Evolutionary conservation across 2,329 filamentous ascomycete species (phyloP).

Genomic region (Shiraia bambusicola): DNA sequence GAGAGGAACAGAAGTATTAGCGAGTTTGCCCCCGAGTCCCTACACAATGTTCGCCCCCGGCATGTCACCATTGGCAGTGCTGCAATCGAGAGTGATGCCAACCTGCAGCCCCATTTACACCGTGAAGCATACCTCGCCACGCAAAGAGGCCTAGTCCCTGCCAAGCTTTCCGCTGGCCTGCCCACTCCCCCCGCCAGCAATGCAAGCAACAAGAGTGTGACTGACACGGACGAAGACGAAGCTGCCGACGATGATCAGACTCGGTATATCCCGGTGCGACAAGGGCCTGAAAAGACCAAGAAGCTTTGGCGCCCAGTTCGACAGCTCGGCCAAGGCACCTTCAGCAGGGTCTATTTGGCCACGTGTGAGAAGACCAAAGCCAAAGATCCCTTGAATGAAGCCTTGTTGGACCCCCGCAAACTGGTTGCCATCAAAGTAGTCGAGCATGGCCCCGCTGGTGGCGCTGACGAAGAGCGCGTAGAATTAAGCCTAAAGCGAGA

Average conservation of each 20-base stretch:
- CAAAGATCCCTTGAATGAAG: conserved; percentile 49
- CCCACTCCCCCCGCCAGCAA: conserved; percentile 78
- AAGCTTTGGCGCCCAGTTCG: conserved; percentile 81
- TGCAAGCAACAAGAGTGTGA: conserved; percentile 60
- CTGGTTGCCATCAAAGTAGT: conserved; percentile 94
- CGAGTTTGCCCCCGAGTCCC: conserved; percentile 77
- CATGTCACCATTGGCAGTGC: conserved; percentile 66
- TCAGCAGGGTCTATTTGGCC: conserved; percentile 89
- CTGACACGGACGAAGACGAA: conserved; percentile 57
- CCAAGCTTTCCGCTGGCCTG: conserved; percentile 46
- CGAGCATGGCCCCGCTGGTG: conserved; percentile 89
- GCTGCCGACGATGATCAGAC: conserved; percentile 47
- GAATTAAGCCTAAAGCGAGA: conserved; percentile 93
- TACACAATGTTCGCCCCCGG: conserved; percentile 66
- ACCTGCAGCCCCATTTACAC: conserved; percentile 59
- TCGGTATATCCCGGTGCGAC: conserved; percentile 50
- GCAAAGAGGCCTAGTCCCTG: conserved; percentile 70
- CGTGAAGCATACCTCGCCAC: conserved; percentile 81
- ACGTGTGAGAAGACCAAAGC: conserved; percentile 67
- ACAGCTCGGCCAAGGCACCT: conserved; percentile 86
- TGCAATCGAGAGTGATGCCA: conserved; percentile 50
- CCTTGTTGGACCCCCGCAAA: conserved; percentile 66
- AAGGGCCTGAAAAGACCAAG: conserved; percentile 65
- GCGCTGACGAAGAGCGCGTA: conserved; percentile 87
- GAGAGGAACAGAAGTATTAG: conserved; percentile 80